Evolutionary conservation across 352 stramenopile species (phyloP).

Genomic region (Globisporangium acanthophoron): DNA sequence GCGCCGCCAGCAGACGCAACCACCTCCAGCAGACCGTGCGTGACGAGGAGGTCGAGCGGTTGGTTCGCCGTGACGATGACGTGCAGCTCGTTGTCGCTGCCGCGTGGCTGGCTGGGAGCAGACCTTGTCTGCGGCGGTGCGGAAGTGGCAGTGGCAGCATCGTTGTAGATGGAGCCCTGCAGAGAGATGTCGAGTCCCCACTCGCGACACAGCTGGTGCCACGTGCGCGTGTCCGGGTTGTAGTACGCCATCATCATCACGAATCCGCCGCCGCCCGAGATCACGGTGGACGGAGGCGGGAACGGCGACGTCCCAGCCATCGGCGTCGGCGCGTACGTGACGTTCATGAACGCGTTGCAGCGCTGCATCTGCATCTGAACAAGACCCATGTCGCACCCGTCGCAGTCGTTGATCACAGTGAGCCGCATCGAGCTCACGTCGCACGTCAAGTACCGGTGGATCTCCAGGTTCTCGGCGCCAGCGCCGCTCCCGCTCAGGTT

Average conservation of each 20-base stretch:
- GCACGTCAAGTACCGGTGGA: constrained; percentile 75
- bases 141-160: not conserved
- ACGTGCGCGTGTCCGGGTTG: constrained; percentile 75
- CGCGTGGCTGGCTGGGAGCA: not conserved
- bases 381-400: constrained; percentile 83
- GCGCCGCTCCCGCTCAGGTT: not conserved
- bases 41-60: constrained; percentile 68
- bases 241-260: constrained; percentile 72
- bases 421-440: constrained; percentile 60
- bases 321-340: constrained; percentile 36
- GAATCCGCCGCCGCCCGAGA: constrained; percentile 64
- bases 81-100: constrained; percentile 58
- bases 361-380: constrained; percentile 65
- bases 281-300: constrained; percentile 32
- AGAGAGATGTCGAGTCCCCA: constrained; percentile 68
- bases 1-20: constrained; percentile 68
- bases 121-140: not conserved
- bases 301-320: constrained; percentile 2
- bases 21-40: constrained; percentile 72
- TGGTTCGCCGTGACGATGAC: constrained; percentile 67
- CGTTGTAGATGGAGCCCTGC: constrained; percentile 35
- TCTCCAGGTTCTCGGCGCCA: constrained; percentile 22
- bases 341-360: constrained; percentile 72
- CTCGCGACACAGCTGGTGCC: constrained; percentile 77
- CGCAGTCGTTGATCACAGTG: constrained; percentile 83